phyloP scores from a whole-genome alignment of 371 early-diverging fungal species.

The Syncephalastrum monosporum region DNA sequence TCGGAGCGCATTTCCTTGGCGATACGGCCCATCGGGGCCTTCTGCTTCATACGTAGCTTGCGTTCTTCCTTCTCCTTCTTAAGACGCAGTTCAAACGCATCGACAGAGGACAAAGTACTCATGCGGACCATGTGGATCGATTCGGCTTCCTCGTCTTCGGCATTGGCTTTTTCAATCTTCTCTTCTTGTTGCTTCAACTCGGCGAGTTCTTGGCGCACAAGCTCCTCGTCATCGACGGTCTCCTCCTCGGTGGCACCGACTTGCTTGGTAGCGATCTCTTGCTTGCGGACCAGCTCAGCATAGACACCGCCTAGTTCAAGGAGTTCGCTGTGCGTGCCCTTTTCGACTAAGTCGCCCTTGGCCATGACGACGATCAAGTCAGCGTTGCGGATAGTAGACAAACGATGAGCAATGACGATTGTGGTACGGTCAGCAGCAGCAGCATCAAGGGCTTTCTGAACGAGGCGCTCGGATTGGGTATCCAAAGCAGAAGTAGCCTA shows the following conservation, averaged over 20 bases:
- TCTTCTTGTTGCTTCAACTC: slow-evolving; percentile 12
- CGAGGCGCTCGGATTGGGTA: slow-evolving; percentile 77
- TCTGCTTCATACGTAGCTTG: slow-evolving; percentile 37
- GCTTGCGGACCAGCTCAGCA: slow-evolving; percentile 49
- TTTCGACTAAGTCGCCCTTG: slow-evolving; percentile 68
- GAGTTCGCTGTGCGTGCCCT: slow-evolving; percentile 65
- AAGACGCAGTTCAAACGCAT: slow-evolving; percentile 34
- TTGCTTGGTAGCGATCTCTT: slow-evolving; percentile 42
- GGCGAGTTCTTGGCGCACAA: slow-evolving; percentile 17
- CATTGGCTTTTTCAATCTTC: slow-evolving; percentile 6
- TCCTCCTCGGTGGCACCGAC: slow-evolving; percentile 17
- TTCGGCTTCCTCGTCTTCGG: slow-evolving; percentile 10
- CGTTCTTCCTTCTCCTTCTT: slow-evolving; percentile 38
- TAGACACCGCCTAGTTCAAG: slow-evolving; percentile 49
- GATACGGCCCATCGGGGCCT: slow-evolving; percentile 42
- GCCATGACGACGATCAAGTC: slow-evolving; percentile 79
- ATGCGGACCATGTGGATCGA: slow-evolving; percentile 17
- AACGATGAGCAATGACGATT: slow-evolving; percentile 86
- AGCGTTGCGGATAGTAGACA: slow-evolving; percentile 74
- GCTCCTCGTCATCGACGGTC: slow-evolving; percentile 18
- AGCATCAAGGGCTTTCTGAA: slow-evolving; percentile 75
- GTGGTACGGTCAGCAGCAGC: slow-evolving; percentile 78
- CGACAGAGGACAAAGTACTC: slow-evolving; percentile 20
- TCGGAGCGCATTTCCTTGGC: slow-evolving; percentile 32
- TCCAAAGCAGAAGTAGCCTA: slow-evolving; percentile 80